Base-by-base conservation (phyloP, 805 yeast species). In the Helenozyma rhizophorensis region DNA sequence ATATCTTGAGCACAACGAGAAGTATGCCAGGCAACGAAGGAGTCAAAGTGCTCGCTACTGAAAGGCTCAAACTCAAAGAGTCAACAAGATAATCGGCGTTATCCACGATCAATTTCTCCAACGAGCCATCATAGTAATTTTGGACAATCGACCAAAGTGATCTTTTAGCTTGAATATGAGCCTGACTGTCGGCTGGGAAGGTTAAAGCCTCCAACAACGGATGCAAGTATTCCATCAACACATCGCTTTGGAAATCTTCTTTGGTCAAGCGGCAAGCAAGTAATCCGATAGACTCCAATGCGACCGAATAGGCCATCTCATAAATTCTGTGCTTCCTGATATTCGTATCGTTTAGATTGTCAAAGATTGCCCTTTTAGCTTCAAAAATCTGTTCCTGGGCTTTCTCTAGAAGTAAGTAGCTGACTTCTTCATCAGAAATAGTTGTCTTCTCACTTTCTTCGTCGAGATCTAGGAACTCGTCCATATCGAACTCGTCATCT, bases 31-130 rank as follows among this genome's bases (percentile, higher is more conserved):
- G 71, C 3, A 87, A 72, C 8, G 87, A 69, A 2, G 96, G 90
- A 2, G 87, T 74, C 4, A 90, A 71, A 16, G 58, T 53, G 34
- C 80, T 68, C 4, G 88, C 78, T 2, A 83, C 74, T 17, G 86
- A 76, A 33, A 93, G 61, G 40, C 72, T 74, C 18, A 78, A 56
- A 3, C 95, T 81, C n/a, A 88, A 62, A 0, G 87, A 62, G 51
- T 93, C 97, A 11, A 88, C 62, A 13, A 90, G 56, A 50, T 89
- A 89, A 47, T 90, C 96, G 36, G 78, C 70, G 52, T 88, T 90
- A 16, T 76, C 77, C 23, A 69, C 48, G 2, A 93, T 65, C 37
- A 90, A 51, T 3, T 56, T 55, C 21, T 62, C 62, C 2, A 89
- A 56, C 0, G 86, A 76, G 0, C 81, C 81, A 21, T 62, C 47